Evolutionary conservation across 2,329 filamentous ascomycete species (phyloP).

Genomic region (Sclerotinia borealis): DNA sequence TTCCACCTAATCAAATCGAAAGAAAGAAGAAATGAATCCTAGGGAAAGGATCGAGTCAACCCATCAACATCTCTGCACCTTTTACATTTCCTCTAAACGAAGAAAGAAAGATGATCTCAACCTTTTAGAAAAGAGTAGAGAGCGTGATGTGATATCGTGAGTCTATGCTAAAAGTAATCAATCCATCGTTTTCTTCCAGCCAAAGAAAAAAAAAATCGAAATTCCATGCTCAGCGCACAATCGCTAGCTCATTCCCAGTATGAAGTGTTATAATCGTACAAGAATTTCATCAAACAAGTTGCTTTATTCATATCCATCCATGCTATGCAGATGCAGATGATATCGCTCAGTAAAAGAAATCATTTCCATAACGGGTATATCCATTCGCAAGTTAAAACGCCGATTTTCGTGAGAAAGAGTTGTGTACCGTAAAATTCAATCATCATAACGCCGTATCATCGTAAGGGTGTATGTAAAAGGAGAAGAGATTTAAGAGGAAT

Average conservation of each 20-base stretch:
- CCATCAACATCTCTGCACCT: background rate
- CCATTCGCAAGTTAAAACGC: constrained; percentile 5
- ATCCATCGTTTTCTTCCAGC: background rate
- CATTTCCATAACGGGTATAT: constrained; percentile 1
- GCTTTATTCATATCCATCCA: background rate
- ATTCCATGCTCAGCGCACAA: background rate
- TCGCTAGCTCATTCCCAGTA: background rate
- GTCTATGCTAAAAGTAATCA: background rate
- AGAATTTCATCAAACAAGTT: constrained; percentile 3
- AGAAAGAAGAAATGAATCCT: background rate
- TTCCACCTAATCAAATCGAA: background rate
- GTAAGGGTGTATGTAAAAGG: background rate
- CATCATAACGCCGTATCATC: background rate
- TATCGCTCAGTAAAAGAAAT: constrained; percentile 5
- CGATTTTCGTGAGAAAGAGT: background rate
- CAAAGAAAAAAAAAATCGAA: background rate
- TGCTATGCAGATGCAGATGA: background rate
- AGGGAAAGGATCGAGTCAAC: background rate
- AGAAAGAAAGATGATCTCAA: constrained; percentile 3
- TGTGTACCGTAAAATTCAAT: background rate
- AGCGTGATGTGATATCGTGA: background rate
- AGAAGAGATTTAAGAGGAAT: background rate
- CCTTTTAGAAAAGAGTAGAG: background rate
- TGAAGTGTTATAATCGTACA: background rate
- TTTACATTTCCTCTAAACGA: background rate